Evolutionary conservation across 495 filamentous ascomycete genomes (phyloP), one percentile per base, ranked within the genome.

Genomic region (Penicillium herquei): DNA sequence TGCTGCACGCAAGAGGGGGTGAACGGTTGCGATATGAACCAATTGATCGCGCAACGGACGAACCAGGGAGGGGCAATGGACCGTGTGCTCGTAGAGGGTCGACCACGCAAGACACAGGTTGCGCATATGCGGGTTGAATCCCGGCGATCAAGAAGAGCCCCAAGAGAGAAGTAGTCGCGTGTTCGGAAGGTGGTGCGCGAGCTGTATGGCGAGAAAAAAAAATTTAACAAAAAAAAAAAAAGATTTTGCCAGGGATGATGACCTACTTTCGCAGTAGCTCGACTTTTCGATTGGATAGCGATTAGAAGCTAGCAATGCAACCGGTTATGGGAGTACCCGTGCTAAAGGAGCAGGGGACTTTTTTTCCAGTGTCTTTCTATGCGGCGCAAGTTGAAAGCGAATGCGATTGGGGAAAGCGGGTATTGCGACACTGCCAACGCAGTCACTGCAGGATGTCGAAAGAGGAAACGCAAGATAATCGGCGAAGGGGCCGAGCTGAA

Each of bases 361-460:
- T 59, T 62, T 64, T 26, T 26, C 21, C 21, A 26, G 2, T 26
- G 2, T 26, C 21, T 26, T 26, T 26, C 21, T 26, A 26, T 63
- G 47, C 53, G 65, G 59, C 64, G 58, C 61, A 64, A 57, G 50
- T 33, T 54, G 49, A 51, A 33, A 55, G 52, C 51, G 45, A 52
- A 57, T 57, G 58, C 56, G 61, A 64, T 54, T 44, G 39, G 43
- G n/a, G 31, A 54, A 64, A 62, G 57, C 46, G 59, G 54, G 39
- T 51, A 61, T 70, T 69, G 69, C 65, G 65, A 66, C 63, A 64
- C 67, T 71, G 73, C 69, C 71, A 73, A 59, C 70, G 63, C 70
- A 76, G 67, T 68, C 50, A 62, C 72, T 73, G 73, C 73, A 76
- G 65, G 64, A 55, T 64, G 64, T 75, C 73, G 55, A 72, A 76